phyloP scores from a whole-genome alignment of 1,139 yeast species.

The Yamadazyma dushanensis region DNA sequence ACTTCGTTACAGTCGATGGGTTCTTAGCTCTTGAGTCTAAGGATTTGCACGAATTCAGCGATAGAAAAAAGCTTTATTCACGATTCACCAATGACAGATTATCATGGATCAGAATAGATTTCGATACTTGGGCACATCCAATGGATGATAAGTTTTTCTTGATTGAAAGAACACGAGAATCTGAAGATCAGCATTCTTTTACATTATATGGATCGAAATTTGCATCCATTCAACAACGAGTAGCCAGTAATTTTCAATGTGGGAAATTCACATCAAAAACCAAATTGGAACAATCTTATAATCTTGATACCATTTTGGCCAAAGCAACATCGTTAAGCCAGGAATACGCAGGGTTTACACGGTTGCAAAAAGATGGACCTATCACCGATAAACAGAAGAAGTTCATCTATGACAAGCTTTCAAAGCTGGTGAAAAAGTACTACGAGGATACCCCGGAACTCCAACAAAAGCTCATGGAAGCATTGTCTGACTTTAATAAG shows the following conservation, averaged over 20 bases:
- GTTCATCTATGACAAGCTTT: slow-evolving; percentile 17
- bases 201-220: slow-evolving; percentile 18
- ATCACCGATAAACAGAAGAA: slow-evolving; percentile 20
- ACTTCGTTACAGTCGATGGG: slow-evolving; percentile 34
- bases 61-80: slow-evolving; percentile 14
- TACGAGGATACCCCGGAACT: slow-evolving; percentile 21
- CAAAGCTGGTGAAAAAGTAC: slow-evolving; percentile 14
- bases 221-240: slow-evolving; percentile 14
- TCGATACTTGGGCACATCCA: slow-evolving; percentile 34
- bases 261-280: slow-evolving; percentile 12
- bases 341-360: background rate
- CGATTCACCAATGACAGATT: slow-evolving; percentile 18
- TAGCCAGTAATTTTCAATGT: slow-evolving; percentile 16
- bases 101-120: slow-evolving; percentile 32
- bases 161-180: slow-evolving; percentile 13
- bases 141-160: slow-evolving; percentile 18
- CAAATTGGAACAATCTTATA: slow-evolving; percentile 14
- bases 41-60: slow-evolving; percentile 15
- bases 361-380: background rate
- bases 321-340: slow-evolving; percentile 18
- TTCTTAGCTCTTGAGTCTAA: slow-evolving; percentile 24
- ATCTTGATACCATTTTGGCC: slow-evolving; percentile 20
- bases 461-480: slow-evolving; percentile 18
- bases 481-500: slow-evolving; percentile 25
- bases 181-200: slow-evolving; percentile 14